Percentiles rank a stretch among this genome's conserved stretches.
Evolutionary conservation across 148 eudicot genomes (phyloP).

Genomic region (Amaranthus hypochondriacus): DNA sequence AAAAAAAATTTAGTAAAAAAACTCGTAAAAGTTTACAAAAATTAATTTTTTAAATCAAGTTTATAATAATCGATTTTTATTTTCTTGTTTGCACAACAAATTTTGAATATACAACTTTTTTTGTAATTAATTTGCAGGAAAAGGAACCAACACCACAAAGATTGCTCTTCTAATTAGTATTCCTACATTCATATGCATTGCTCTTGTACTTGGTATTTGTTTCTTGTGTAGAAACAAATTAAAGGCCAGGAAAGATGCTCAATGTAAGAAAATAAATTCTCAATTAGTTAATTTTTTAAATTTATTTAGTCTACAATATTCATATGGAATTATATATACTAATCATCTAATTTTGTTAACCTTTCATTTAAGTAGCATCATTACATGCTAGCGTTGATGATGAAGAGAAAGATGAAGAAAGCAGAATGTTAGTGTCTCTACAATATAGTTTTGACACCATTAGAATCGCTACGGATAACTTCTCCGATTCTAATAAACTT

Average conservation of each 20-base stretch:
- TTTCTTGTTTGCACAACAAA: too few relatives aligned
- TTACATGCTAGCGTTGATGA: not conserved
- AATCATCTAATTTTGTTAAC: not conserved
- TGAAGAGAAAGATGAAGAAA: not conserved
- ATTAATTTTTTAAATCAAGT: too few relatives aligned
- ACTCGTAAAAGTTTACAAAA: too few relatives aligned
- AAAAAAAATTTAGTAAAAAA: too few relatives aligned
- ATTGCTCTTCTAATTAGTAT: not conserved
- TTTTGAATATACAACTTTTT: not conserved
- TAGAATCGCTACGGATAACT: slow-evolving; percentile 11
- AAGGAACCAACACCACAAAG: slow-evolving; percentile 7
- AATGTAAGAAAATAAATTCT: not conserved
- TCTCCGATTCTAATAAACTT: slow-evolving; percentile 17
- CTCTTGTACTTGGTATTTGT: not conserved
- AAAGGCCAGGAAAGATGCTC: not conserved
- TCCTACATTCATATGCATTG: not conserved
- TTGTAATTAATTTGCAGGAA: not conserved
- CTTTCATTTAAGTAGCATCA: not conserved
- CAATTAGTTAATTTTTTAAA: too few relatives aligned
- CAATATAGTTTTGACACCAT: slow-evolving; percentile 5
- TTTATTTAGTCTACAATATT: not conserved
- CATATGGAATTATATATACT: not conserved
- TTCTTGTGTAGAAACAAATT: not conserved
- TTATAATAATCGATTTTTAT: too few relatives aligned
- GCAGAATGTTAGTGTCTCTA: not conserved